Evolutionary conservation across 2,329 filamentous ascomycete species (phyloP), one percentile per base, ranked within the genome.

Genomic region (Calonectria pteridis): DNA sequence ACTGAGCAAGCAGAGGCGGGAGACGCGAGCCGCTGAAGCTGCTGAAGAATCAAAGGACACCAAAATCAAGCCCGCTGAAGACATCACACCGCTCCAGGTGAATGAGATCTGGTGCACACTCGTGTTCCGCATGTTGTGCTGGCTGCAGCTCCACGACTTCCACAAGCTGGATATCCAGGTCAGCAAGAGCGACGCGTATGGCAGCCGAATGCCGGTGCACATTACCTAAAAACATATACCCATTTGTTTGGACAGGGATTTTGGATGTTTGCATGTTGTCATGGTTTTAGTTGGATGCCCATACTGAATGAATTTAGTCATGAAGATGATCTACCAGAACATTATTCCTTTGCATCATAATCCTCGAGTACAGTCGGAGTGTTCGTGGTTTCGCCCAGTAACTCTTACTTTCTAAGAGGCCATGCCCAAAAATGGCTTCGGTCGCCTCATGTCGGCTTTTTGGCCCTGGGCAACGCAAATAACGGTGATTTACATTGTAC

Each of bases 71-170:
- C 26, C 4, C 6, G 33, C 28, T 2, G 59, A 63, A n/a, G 51
- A 35, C 0, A 26, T 71, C 1, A 51, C 51, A 0, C 46, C 71
- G 4, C 9, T 35, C 0, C 65, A 74, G 14, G 55, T 76, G 0
- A 79, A 75, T 18, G 76, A 80, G 0, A 79, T 82, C 9, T 85
- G 84, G 84, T 78, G 83, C 23, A 77, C 77, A 4, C 77, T 85
- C n/a, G 76, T 86, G 0, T 84, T 84, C 50, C 75, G 84, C 13
- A 85, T 85, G 84, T 29, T 85, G 5, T 84, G 82, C 50, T 85
- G 84, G 84, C 37, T 85, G 13, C 76, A 83, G 33, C 67, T 85
- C n/a, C 84, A 86, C 66, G 82, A 84, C 55, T 85, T 84, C 31
- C 80, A 84, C 63, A 83, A 82, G 63, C 80, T 79, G 62, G 84